Evolutionary conservation across 2,329 filamentous ascomycete genomes (phyloP).

Genomic region (Ploettnerulaceae sp.): DNA sequence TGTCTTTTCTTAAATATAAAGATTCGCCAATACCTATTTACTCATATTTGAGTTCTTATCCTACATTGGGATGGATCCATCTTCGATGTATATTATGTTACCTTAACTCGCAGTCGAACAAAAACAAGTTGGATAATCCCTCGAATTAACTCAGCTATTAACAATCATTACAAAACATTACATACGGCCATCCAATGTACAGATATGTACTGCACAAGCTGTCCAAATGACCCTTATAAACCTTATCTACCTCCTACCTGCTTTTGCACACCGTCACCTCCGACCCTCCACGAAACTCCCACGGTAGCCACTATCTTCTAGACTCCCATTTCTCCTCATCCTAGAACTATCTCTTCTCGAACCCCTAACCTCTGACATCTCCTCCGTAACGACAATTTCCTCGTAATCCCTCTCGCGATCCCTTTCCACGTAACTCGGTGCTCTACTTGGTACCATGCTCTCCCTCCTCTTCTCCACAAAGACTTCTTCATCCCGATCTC

Average conservation of each 20-base stretch:
- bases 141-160: no score
- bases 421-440: neutral
- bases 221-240: no score
- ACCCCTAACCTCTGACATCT: neutral
- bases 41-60: no score
- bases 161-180: no score
- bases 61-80: no score
- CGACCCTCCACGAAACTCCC: slow-evolving; percentile 2
- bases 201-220: no score
- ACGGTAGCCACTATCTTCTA: neutral
- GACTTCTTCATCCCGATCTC: neutral
- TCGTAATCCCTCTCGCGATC: slow-evolving; percentile 3
- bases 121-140: no score
- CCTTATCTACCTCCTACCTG: neutral
- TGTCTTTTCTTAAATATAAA: no score
- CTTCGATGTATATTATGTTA: no score
- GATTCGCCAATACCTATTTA: no score
- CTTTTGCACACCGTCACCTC: neutral
- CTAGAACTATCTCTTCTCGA: neutral
- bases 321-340: neutral
- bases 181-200: no score
- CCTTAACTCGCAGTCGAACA: no score
- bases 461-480: slow-evolving; percentile 4
- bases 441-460: neutral
- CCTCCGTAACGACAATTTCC: slow-evolving; percentile 7